phyloP scores from a whole-genome alignment of 495 filamentous ascomycete species.

The Neohortaea acidophila region DNA sequence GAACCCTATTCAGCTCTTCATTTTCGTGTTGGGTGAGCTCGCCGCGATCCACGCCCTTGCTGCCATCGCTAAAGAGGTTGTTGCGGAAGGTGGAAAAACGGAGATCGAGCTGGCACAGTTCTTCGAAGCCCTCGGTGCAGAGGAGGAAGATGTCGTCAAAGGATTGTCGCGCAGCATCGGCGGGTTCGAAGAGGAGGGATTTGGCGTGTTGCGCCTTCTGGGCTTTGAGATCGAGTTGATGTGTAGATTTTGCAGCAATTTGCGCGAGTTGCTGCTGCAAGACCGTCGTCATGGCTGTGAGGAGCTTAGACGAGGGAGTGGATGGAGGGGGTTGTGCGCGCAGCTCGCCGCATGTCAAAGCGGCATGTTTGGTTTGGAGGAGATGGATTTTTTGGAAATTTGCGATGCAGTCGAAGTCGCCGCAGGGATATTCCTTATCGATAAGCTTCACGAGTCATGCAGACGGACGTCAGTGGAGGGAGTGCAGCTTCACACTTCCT shows the following conservation, averaged over 20 bases:
- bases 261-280: slow-evolving; percentile 29
- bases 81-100: slow-evolving; percentile 54
- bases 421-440: too few relatives aligned
- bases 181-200: slow-evolving; percentile 77
- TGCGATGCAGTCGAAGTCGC: too few relatives aligned
- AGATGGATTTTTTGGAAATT: too few relatives aligned
- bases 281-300: slow-evolving; percentile 16
- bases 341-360: too few relatives aligned
- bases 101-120: slow-evolving; percentile 70
- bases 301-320: too few relatives aligned
- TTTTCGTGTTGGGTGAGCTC: slow-evolving; percentile 74
- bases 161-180: slow-evolving; percentile 66
- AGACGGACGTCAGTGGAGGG: too few relatives aligned
- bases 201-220: slow-evolving; percentile 79
- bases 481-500: too few relatives aligned
- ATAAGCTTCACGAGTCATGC: too few relatives aligned
- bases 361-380: too few relatives aligned
- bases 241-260: slow-evolving; percentile 27
- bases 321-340: too few relatives aligned
- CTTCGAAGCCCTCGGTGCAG: slow-evolving; percentile 74
- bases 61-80: slow-evolving; percentile 79
- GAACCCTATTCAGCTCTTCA: slow-evolving; percentile 53
- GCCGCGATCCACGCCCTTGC: slow-evolving; percentile 68
- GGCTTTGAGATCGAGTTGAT: slow-evolving; percentile 65
- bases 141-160: slow-evolving; percentile 77